Evolutionary conservation across 2,329 filamentous ascomycete species (phyloP).

Genomic region (Penicillium sp.): DNA sequence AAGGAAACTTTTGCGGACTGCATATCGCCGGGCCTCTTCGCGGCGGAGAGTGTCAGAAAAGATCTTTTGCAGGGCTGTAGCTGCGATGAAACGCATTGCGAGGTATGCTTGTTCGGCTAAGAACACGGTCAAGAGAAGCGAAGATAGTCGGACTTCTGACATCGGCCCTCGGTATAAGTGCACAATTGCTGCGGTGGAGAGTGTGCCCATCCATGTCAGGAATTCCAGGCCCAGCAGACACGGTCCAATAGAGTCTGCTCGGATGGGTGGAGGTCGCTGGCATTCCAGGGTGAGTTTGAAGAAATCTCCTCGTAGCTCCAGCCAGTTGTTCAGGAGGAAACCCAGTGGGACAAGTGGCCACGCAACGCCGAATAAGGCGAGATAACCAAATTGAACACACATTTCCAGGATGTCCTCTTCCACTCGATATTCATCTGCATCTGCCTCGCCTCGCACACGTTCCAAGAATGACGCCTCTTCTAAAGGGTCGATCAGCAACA

Average conservation of each 20-base stretch:
- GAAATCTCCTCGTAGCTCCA: constrained; percentile 88
- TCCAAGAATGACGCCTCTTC: constrained; percentile 77
- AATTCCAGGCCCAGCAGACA: constrained; percentile 84
- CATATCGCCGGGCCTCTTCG: constrained; percentile 71
- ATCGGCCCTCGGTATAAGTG: constrained; percentile 73
- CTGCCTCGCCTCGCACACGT: constrained; percentile 75
- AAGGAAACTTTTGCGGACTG: constrained; percentile 70
- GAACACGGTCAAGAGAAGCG: constrained; percentile 70
- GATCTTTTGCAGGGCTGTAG: constrained; percentile 66
- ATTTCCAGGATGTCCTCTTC: constrained; percentile 88
- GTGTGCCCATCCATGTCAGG: constrained; percentile 85
- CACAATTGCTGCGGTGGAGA: constrained; percentile 81
- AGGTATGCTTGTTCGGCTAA: constrained; percentile 83
- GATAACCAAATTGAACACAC: constrained; percentile 83
- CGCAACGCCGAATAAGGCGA: constrained; percentile 84
- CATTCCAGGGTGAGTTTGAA: constrained; percentile 89
- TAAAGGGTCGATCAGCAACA: constrained; percentile 57
- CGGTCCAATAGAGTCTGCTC: constrained; percentile 88
- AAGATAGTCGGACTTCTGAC: constrained; percentile 67
- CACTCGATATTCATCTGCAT: constrained; percentile 81
- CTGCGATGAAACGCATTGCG: constrained; percentile 62
- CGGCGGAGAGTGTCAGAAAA: constrained; percentile 78
- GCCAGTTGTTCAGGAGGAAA: constrained; percentile 92
- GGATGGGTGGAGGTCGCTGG: constrained; percentile 81
- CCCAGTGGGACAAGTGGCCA: constrained; percentile 90